Conservation (phyloP, 768 basidiomycete genomes). For the Suillus hirtellus region DNA sequence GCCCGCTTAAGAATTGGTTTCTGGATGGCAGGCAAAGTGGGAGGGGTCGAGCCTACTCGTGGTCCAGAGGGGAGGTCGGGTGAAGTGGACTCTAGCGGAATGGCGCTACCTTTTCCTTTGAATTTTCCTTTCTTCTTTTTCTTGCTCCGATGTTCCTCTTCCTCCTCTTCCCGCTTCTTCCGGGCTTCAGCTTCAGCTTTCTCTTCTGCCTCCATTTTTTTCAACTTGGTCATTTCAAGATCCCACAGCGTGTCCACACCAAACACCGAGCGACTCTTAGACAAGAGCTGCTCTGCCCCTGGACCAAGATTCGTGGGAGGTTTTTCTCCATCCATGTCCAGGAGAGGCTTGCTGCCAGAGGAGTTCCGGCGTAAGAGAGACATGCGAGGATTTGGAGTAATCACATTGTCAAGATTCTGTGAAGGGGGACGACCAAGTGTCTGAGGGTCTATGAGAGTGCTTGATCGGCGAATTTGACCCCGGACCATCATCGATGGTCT, state of each 20-base stretch:
- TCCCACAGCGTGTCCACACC: slow-evolving; percentile 95
- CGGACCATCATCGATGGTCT: slow-evolving; percentile 94
- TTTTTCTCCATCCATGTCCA: slow-evolving; percentile 55
- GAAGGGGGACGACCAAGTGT: slow-evolving; percentile 53
- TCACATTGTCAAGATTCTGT: slow-evolving; percentile 46
- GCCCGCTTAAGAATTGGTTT: slow-evolving; percentile 33
- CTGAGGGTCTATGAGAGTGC: slow-evolving; percentile 75
- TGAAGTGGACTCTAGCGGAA: slow-evolving; percentile 32
- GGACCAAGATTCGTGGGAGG: slow-evolving; percentile 31
- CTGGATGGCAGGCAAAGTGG: slow-evolving; percentile 37
- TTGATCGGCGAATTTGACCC: slow-evolving; percentile 49
- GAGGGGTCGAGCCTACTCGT: slow-evolving; percentile 25
- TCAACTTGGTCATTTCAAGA: slow-evolving; percentile 78
- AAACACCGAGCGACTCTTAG: slow-evolving; percentile 77
- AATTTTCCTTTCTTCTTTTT: slow-evolving; percentile 46
- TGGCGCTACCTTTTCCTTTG: slow-evolving; percentile 46
- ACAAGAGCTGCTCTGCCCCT: slow-evolving; percentile 33
- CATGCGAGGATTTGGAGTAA: slow-evolving; percentile 28
- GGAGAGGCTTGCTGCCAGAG: slow-evolving; percentile 57
- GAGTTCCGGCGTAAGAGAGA: slow-evolving; percentile 51
- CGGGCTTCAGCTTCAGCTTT: slow-evolving; percentile 54
- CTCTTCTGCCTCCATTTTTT: slow-evolving; percentile 73
- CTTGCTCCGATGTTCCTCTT: slow-evolving; percentile 38
- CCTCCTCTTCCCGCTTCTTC: slow-evolving; percentile 46
- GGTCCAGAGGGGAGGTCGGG: slow-evolving; percentile 25